Percentiles rank a stretch among this genome's conserved stretches.
phyloP scores from a whole-genome alignment of 495 filamentous ascomycete genomes.

The Penicillium fimorum region DNA sequence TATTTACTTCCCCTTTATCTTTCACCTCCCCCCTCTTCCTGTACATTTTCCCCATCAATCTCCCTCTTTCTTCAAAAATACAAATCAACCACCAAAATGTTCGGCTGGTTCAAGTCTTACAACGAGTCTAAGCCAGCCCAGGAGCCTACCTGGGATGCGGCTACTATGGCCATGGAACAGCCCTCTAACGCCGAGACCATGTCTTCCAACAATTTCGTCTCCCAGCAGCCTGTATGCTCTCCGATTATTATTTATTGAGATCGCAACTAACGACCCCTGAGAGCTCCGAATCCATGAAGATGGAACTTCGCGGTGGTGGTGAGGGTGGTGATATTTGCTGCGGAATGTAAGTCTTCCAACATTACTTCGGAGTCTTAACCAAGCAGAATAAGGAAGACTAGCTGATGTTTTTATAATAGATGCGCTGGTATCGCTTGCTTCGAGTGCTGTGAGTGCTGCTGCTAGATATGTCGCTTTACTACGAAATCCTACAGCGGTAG shows the following conservation, averaged over 20 bases:
- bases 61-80: neutral
- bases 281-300: conserved; percentile 9
- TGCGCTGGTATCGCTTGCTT: conserved; percentile 12
- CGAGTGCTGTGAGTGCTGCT: conserved; percentile 14
- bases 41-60: neutral
- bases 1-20: conserved; percentile 3
- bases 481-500: neutral
- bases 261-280: neutral
- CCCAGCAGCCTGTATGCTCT: conserved; percentile 7
- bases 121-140: conserved; percentile 5
- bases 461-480: neutral
- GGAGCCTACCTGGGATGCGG: conserved; percentile 7
- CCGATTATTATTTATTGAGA: neutral
- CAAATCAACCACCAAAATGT: neutral
- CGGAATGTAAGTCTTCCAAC: conserved; percentile 3
- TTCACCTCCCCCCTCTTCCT: neutral
- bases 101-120: conserved; percentile 12
- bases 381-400: neutral
- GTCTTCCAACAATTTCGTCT: conserved; percentile 2
- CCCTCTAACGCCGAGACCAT: conserved; percentile 6
- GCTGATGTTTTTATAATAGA: neutral
- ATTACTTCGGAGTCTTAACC: neutral
- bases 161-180: conserved; percentile 9
- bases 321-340: conserved; percentile 12
- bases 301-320: conserved; percentile 11